Evolutionary conservation across 2,329 filamentous ascomycete species (phyloP).

Genomic region (Chaetomium sp.): DNA sequence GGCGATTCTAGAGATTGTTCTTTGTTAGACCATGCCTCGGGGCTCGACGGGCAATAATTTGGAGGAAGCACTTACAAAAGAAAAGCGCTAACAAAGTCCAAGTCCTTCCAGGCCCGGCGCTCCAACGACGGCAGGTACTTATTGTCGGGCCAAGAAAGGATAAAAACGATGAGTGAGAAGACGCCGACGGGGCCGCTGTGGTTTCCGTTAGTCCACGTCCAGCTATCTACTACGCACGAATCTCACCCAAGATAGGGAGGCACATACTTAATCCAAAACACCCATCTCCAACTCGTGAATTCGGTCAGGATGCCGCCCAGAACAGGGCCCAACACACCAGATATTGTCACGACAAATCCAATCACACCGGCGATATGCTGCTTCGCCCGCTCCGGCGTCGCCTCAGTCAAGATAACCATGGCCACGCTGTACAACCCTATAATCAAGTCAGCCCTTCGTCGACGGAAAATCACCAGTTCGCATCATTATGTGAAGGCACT

Average conservation of each 20-base stretch:
- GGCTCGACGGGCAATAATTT: background rate
- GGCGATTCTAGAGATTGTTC: conserved; percentile 30
- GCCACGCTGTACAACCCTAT: conserved; percentile 48
- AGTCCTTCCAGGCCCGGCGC: conserved; percentile 39
- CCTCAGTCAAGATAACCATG: conserved; percentile 49
- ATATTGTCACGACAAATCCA: conserved; percentile 41
- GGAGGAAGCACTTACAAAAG: conserved; percentile 31
- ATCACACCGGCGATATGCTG: conserved; percentile 42
- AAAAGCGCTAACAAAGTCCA: conserved; percentile 49
- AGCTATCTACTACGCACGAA: background rate
- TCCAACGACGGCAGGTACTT: conserved; percentile 34
- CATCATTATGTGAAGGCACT: conserved; percentile 11
- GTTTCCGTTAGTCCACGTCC: conserved; percentile 3
- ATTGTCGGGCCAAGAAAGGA: conserved; percentile 43
- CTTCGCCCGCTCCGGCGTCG: conserved; percentile 36
- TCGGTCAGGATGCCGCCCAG: conserved; percentile 46
- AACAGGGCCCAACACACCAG: conserved; percentile 46
- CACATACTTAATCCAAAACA: conserved; percentile 54
- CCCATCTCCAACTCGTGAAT: conserved; percentile 46
- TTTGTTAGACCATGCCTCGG: no score
- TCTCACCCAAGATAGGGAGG: background rate
- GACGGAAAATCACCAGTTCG: background rate
- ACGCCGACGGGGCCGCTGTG: conserved; percentile 45
- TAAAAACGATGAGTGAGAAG: conserved; percentile 41
- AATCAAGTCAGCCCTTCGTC: background rate